Conservation (phyloP, 2,329 filamentous ascomycete genomes). For the Colletotrichum eleusines region DNA sequence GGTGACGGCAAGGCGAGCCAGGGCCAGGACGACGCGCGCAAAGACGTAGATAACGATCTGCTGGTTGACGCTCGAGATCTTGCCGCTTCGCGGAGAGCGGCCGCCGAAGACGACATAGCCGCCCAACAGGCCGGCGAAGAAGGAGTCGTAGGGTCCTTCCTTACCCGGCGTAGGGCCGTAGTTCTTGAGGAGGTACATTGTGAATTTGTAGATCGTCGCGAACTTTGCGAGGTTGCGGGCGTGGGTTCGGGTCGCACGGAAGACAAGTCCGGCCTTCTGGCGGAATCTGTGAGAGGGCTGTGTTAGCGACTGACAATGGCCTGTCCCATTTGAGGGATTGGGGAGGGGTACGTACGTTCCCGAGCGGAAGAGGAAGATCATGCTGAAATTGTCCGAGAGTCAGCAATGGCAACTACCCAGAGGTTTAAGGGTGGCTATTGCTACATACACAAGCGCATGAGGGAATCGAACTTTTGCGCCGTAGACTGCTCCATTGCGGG, state of each 20-base stretch:
- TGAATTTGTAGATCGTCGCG: slow-evolving; percentile 88
- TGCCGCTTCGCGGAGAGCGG: slow-evolving; percentile 70
- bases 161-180: slow-evolving; percentile 69
- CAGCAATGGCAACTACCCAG: slow-evolving; percentile 1
- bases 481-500: slow-evolving; percentile 97
- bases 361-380: slow-evolving; percentile 96
- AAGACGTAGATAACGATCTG: slow-evolving; percentile 99
- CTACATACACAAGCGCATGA: slow-evolving; percentile 83
- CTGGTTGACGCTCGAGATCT: slow-evolving; percentile 86
- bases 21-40: slow-evolving; percentile 85
- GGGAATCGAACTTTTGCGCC: slow-evolving; percentile 98
- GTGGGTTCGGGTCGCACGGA: slow-evolving; percentile 89
- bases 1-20: slow-evolving; percentile 86
- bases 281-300: slow-evolving; percentile 64
- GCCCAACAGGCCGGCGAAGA: slow-evolving; percentile 87
- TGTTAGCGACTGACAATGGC: slow-evolving; percentile 13
- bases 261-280: slow-evolving; percentile 81
- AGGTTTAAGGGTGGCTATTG: not conserved
- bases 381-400: slow-evolving; percentile 61
- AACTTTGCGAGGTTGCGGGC: slow-evolving; percentile 93
- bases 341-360: slow-evolving; percentile 74
- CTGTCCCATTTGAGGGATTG: not conserved
- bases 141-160: slow-evolving; percentile 81
- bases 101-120: slow-evolving; percentile 93
- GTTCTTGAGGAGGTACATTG: slow-evolving; percentile 80